A percentile compares a stretch with the other conserved stretches of the same genome.
phyloP scores from a whole-genome alignment of 768 basidiomycete species.

The Pulveroboletus sp. region DNA sequence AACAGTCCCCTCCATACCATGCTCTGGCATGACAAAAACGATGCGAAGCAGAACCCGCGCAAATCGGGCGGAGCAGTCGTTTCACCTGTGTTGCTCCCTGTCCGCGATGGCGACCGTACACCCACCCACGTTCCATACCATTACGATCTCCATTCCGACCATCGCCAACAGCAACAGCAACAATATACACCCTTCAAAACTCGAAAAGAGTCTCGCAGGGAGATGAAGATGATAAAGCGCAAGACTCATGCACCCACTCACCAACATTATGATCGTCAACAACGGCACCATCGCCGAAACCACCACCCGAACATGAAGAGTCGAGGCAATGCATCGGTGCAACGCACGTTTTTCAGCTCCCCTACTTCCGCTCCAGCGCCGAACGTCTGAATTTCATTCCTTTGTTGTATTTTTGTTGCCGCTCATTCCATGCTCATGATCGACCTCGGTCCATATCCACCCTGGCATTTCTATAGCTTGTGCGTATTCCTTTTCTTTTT shows the following conservation, averaged over 20 bases:
- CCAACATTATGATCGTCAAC: conserved; percentile 41
- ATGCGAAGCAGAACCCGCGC: conserved; percentile 19
- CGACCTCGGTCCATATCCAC: conserved; percentile 8
- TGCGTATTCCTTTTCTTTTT: background rate
- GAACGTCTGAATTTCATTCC: conserved; percentile 22
- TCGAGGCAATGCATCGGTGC: conserved; percentile 52
- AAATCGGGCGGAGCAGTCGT: conserved; percentile 36
- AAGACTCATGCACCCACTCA: conserved; percentile 45
- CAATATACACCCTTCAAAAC: conserved; percentile 45
- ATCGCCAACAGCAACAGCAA: conserved; percentile 34
- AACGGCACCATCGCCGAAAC: conserved; percentile 52
- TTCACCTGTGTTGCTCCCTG: conserved; percentile 52
- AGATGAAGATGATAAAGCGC: conserved; percentile 65
- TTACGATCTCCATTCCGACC: conserved; percentile 35
- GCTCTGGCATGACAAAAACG: conserved; percentile 44
- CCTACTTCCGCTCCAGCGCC: conserved; percentile 27
- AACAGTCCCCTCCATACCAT: conserved; percentile 55
- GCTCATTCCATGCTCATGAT: conserved; percentile 5
- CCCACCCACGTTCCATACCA: conserved; percentile 41
- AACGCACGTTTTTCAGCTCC: conserved; percentile 44
- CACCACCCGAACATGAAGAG: conserved; percentile 65
- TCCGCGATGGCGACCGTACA: conserved; percentile 55
- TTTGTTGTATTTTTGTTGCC: conserved; percentile 22
- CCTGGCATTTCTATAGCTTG: conserved; percentile 9
- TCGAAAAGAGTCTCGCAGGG: conserved; percentile 62